Evolutionary conservation across 352 stramenopile genomes (phyloP), one percentile per base, ranked within the genome.

Genomic region (Achlya hypogyna): DNA sequence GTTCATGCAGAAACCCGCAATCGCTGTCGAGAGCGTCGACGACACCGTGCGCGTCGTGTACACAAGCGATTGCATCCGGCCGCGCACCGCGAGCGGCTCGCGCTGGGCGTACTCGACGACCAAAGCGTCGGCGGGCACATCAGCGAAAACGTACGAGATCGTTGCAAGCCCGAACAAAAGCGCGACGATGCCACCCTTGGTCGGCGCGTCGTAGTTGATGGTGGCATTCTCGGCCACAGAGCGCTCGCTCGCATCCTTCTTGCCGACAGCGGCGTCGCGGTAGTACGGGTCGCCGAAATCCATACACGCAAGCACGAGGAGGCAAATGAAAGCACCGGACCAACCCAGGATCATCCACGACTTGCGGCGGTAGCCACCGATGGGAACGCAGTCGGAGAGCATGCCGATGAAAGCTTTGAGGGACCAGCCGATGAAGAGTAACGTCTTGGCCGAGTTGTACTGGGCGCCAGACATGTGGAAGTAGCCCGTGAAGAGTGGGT

Each of bases 351-450:
- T 72, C 71, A 86, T 83, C 64, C 78, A 86, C 32, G 78, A 77
- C 18, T 76, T 76, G 43, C 78, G 76, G 31, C 78, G 78, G 66
- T 81, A 82, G 25, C 78, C 78, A 51, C 70, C 65, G 58, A 88
- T 73, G 12, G 78, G 78, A 4, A 78, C 40, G 60, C 74, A 83
- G 69, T 86, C 78, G 0, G 74, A 82, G 23, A 79, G 52, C 18
- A 86, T 74, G 18, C 76, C 77, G 69, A 79, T 77, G 43, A 85
- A 83, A 18, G 81, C 71, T 60, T 83, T 86, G 74, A 82, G 74
- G 14, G 74, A 86, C 78, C 78, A 86, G 28, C 76, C 75, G 32
- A 86, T 67, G 12, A 60, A 64, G 51, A 83, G 53, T 23, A 84
- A 69, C 60, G 73, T 71, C 2, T 70, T 75, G 25, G 77, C 77